Conservation (phyloP, 139 green algal genomes). For the Diplosphaera chodatii region DNA sequence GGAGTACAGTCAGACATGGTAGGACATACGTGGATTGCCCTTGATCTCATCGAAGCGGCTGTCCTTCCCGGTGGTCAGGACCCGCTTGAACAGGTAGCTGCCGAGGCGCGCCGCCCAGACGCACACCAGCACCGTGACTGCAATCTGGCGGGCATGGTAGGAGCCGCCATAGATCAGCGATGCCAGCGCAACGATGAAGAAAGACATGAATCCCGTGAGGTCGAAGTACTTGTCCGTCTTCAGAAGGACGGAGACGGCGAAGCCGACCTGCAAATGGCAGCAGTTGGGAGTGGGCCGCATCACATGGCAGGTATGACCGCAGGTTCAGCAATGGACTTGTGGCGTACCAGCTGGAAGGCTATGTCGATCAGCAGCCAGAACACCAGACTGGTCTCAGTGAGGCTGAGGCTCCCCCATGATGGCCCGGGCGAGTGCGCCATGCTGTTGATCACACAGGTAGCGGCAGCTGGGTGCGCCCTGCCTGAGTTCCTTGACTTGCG, state of each 20-base stretch:
- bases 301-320: too few species aligned
- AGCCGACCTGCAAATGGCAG: conserved; percentile 10
- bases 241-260: conserved; percentile 11
- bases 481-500: not conserved
- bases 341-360: conserved; percentile 29
- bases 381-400: conserved; percentile 6
- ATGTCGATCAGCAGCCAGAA: conserved; percentile 23
- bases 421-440: not conserved
- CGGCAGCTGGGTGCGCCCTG: not conserved
- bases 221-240: conserved; percentile 78
- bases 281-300: too few species aligned
- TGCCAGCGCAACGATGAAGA: conserved; percentile 35
- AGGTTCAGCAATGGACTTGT: too few species aligned
- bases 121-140: conserved; percentile 55
- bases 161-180: conserved; percentile 22
- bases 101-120: conserved; percentile 70
- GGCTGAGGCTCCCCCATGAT: not conserved
- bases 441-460: not conserved
- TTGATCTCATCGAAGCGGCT: conserved; percentile 70
- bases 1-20: too few species aligned
- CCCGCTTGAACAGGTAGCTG: conserved; percentile 62
- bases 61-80: conserved; percentile 63
- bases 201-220: conserved; percentile 47
- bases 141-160: conserved; percentile 20
- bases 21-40: conserved; percentile 47